Percentiles rank a stretch among this genome's conserved stretches.
Evolutionary conservation across 768 basidiomycete species (phyloP).

Genomic region (Infundibulicybe gibba): DNA sequence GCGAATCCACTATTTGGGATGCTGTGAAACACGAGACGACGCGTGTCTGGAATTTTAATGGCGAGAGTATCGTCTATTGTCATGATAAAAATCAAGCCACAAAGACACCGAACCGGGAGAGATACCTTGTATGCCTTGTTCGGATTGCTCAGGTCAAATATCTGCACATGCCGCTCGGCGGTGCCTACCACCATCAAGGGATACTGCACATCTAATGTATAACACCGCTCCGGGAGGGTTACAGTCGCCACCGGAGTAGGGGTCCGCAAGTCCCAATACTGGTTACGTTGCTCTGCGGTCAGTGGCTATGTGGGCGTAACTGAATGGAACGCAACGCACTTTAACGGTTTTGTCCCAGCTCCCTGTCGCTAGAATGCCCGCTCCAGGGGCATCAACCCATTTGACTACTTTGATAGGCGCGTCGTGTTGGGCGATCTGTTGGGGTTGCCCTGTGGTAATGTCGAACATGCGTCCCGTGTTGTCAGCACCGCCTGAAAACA

Average conservation of each 20-base stretch:
- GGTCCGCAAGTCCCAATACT: slow-evolving; percentile 93
- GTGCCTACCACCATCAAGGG: slow-evolving; percentile 90
- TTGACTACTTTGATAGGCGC: slow-evolving; percentile 80
- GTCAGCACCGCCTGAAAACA: slow-evolving; percentile 92
- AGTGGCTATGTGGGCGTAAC: neutral
- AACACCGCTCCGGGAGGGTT: slow-evolving; percentile 86
- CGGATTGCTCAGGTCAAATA: slow-evolving; percentile 84
- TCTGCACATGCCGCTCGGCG: slow-evolving; percentile 88
- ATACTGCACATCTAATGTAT: slow-evolving; percentile 78
- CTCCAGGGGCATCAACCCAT: slow-evolving; percentile 74
- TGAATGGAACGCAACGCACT: slow-evolving; percentile 37
- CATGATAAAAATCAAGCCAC: neutral
- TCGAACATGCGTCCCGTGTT: slow-evolving; percentile 96
- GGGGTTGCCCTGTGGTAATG: slow-evolving; percentile 73
- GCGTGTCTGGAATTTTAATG: slow-evolving; percentile 92
- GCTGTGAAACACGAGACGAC: slow-evolving; percentile 82
- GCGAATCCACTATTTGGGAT: slow-evolving; percentile 69
- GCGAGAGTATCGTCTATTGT: slow-evolving; percentile 71
- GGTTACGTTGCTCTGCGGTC: neutral
- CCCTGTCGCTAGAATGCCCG: slow-evolving; percentile 83
- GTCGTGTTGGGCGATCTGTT: slow-evolving; percentile 89
- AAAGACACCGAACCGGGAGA: slow-evolving; percentile 5
- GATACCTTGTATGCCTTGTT: slow-evolving; percentile 72
- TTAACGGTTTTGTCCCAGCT: slow-evolving; percentile 99
- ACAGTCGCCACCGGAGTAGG: slow-evolving; percentile 76